A percentile compares a stretch with the other conserved stretches of the same genome.
Evolutionary conservation across 2,329 filamentous ascomycete genomes (phyloP).

Genomic region (Ramularia endophylla): DNA sequence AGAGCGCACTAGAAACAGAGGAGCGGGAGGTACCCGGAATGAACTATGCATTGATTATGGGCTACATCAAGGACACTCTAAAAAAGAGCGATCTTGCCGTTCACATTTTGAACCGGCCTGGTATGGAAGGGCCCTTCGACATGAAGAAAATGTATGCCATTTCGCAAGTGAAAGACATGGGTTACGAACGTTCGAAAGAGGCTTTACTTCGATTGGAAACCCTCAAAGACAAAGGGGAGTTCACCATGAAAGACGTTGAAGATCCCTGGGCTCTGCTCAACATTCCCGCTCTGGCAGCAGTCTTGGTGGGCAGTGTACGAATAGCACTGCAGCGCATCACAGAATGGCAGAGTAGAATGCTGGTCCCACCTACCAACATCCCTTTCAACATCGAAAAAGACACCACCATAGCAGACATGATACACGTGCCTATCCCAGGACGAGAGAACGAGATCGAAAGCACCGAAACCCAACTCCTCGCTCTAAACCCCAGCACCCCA

Average conservation of each 20-base stretch:
- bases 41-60: conserved; percentile 65
- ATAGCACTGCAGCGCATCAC: conserved; percentile 33
- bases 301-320: conserved; percentile 19
- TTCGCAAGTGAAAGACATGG: conserved; percentile 13
- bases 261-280: conserved; percentile 20
- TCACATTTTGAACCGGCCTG: conserved; percentile 30
- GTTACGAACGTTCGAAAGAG: conserved; percentile 19
- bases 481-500: neutral
- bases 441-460: neutral
- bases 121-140: conserved; percentile 35
- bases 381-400: conserved; percentile 1
- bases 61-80: conserved; percentile 66
- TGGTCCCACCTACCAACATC: conserved; percentile 13
- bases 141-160: conserved; percentile 7
- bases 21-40: conserved; percentile 70
- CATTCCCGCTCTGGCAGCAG: conserved; percentile 21
- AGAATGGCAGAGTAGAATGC: conserved; percentile 36
- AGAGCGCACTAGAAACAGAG: conserved; percentile 61
- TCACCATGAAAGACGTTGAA: conserved; percentile 14
- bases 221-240: conserved; percentile 2
- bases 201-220: conserved; percentile 12
- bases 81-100: conserved; percentile 24
- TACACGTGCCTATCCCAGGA: conserved; percentile 5
- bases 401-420: conserved; percentile 10
- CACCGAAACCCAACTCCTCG: neutral